Evolutionary conservation across 192 early-diverging fungal species (phyloP).

Genomic region (Fimicolochytrium jonesii): DNA sequence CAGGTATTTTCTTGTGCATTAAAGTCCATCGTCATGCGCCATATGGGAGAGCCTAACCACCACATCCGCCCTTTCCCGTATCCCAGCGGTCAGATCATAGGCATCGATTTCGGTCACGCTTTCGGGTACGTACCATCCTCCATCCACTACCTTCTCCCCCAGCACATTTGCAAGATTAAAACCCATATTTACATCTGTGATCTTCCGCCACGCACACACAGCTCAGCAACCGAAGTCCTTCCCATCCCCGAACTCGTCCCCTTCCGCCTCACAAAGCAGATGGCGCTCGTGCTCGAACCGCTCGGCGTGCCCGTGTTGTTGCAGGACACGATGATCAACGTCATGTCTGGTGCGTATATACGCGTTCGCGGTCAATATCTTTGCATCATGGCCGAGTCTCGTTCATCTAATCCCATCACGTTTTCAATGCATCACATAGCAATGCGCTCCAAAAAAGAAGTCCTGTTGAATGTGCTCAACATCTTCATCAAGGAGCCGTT

Average conservation of each 20-base stretch:
- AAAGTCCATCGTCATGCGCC: too few species aligned
- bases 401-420: too few species aligned
- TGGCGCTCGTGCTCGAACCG: constrained; percentile 60
- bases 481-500: constrained; percentile 79
- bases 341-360: constrained; percentile 58
- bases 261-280: constrained; percentile 69
- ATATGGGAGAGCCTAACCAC: too few species aligned
- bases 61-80: too few species aligned
- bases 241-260: constrained; percentile 75
- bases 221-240: constrained; percentile 68
- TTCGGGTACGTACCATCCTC: constrained; percentile 62
- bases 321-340: constrained; percentile 64
- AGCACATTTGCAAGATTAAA: too few species aligned
- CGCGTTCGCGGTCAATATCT: too few species aligned
- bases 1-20: constrained; percentile 26
- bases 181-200: too few species aligned
- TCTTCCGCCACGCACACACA: too few species aligned
- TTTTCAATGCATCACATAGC: constrained; percentile 30
- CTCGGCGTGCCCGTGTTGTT: constrained; percentile 63
- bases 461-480: constrained; percentile 69
- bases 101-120: constrained; percentile 81
- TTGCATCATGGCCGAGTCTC: too few species aligned
- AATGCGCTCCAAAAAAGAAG: constrained; percentile 54
- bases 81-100: constrained; percentile 57
- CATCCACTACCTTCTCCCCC: too few species aligned